These are phyloP conservation scores for Stachybotrys echinatus DNA, from an alignment of 2,329 filamentous ascomycete species.

Conservation along the genomic window DNA sequence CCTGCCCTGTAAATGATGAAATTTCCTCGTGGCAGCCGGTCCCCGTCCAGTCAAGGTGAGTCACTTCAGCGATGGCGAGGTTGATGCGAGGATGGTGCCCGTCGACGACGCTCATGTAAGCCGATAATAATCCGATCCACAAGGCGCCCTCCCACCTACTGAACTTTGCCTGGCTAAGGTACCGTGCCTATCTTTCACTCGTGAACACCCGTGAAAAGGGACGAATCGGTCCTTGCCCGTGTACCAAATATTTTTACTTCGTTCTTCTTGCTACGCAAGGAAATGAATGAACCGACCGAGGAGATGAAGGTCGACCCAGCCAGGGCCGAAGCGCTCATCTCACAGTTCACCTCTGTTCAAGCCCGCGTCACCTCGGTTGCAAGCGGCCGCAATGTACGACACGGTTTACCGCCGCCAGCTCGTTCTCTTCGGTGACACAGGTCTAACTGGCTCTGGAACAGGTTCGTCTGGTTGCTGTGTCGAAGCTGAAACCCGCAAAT, in stretches of 20 bases:
- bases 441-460: too few species aligned
- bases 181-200: too few species aligned
- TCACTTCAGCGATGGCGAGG: too few species aligned
- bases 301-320: constrained; percentile 59
- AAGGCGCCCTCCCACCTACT: background rate
- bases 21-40: too few species aligned
- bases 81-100: too few species aligned
- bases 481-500: constrained; percentile 89
- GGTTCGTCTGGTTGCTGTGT: constrained; percentile 89
- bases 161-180: too few species aligned
- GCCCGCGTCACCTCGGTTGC: constrained; percentile 51
- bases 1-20: too few species aligned
- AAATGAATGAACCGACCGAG: constrained; percentile 36
- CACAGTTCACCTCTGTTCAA: constrained; percentile 57
- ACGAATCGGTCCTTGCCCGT: too few species aligned
- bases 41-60: too few species aligned
- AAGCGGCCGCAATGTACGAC: constrained; percentile 48
- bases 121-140: constrained; percentile 28
- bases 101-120: constrained; percentile 6
- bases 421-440: constrained; percentile 24
- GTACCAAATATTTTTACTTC: background rate
- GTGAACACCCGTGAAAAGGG: too few species aligned
- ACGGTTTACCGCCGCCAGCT: constrained; percentile 1
- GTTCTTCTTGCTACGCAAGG: constrained; percentile 4
- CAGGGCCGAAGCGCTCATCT: constrained; percentile 56